Evolutionary conservation across 768 basidiomycete genomes (phyloP).

Genomic region (Austroboletus festivus): DNA sequence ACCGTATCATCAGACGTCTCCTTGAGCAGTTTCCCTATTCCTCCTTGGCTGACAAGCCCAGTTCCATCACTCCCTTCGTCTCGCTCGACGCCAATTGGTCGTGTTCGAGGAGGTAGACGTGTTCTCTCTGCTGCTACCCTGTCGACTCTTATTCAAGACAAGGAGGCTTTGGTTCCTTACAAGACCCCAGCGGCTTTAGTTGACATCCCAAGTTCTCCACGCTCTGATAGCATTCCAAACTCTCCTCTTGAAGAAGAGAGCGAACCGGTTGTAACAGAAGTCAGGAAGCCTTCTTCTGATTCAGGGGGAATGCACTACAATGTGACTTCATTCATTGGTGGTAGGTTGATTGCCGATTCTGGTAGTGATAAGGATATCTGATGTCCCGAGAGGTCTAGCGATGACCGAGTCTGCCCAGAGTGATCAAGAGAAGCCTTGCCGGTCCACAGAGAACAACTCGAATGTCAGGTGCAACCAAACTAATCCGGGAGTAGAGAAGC

Average conservation of each 20-base stretch:
- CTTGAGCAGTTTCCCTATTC: conserved; percentile 66
- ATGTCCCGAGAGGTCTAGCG: conserved; percentile 32
- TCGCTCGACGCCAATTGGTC: conserved; percentile 11
- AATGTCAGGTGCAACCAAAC: conserved; percentile 1
- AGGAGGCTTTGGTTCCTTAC: conserved; percentile 20
- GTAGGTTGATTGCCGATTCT: conserved; percentile 27
- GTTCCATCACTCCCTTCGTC: conserved; percentile 19
- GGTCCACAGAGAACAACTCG: too few species aligned
- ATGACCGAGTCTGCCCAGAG: conserved; percentile 23
- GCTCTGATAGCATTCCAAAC: conserved; percentile 15
- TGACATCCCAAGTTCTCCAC: conserved; percentile 20
- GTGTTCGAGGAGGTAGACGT: conserved; percentile 23
- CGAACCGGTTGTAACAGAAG: conserved; percentile 8
- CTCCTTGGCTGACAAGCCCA: conserved; percentile 39
- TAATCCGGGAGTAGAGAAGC: neutral
- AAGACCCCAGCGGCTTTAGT: conserved; percentile 22
- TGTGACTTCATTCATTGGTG: conserved; percentile 70
- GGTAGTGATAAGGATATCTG: neutral
- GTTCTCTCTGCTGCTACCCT: conserved; percentile 12
- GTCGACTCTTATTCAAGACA: conserved; percentile 7
- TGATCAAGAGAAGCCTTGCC: conserved; percentile 2
- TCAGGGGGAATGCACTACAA: conserved; percentile 61
- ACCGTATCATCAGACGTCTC: conserved; percentile 52
- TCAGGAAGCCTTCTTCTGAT: conserved; percentile 23
- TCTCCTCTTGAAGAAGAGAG: conserved; percentile 16